Base-by-base conservation (phyloP, 257 asterid species). In the Fraxinus pennsylvanica region DNA sequence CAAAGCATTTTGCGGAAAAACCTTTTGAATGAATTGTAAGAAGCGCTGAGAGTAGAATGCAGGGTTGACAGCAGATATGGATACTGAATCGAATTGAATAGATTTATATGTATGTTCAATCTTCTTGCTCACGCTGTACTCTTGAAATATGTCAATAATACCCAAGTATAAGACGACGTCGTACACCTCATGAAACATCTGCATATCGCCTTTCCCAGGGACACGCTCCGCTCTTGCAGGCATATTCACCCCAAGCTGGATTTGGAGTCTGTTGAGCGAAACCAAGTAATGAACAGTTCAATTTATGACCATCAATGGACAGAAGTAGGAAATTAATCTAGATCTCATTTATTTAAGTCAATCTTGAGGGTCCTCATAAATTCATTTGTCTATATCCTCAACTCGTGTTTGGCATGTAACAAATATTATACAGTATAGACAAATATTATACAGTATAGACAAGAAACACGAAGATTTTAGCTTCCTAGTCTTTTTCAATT, bases 231-330 rank as follows among this genome's bases (percentile, higher is more conserved):
- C 99, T 84, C 99, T 89, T 36, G 99, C 97, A 15, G 99, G 99
- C 99, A 95, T 90, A 80, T 93, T 95, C 76, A 95, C 99, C 73
- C 99, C 99, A 13, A 93, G 97, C 85, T 91, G 99, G 90, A 93
- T 91, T 84, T 93, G 99, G 19, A 93, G 88, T 80, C 99, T 95
- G 96, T 78, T 38, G 35, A 72, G 41, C 12, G 12, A 66, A 68
- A 21, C 70, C 75, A 66, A 54, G 66, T 73, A 74, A 50, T 8
- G 38, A 68, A 36, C 63, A 35, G 50, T 36, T 36, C n/a, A 33
- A 17, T 17, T 52, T 52, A 52, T 52, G 9, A 17, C 7, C 22
- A 4, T 52, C 63, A 52, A 52, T 52, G 63, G 63, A 17, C 63
- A 52, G 63, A 52, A 43, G 3, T 12, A 0, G 52, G 52, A 43